These are phyloP conservation scores for Colletotrichum cereale DNA, from an alignment of 2,329 filamentous ascomycete species.

Conservation along the genomic window DNA sequence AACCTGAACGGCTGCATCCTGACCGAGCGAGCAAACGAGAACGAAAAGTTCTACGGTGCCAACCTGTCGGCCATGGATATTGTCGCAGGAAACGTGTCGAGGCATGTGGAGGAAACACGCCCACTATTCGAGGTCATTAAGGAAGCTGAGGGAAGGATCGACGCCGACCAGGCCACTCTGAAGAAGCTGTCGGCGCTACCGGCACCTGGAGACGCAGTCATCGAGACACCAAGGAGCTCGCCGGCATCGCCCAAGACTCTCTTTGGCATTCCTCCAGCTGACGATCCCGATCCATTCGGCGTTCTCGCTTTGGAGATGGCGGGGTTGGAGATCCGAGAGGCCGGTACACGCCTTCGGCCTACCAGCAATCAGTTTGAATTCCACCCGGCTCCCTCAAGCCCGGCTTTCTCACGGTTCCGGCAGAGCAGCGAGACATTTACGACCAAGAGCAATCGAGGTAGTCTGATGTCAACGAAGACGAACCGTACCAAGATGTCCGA, in stretches of 20 bases:
- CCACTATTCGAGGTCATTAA: conserved; percentile 86
- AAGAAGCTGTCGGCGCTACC: conserved; percentile 73
- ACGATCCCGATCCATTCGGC: conserved; percentile 93
- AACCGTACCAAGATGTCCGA: conserved; percentile 79
- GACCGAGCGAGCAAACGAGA: conserved; percentile 69
- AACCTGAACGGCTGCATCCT: conserved; percentile 69
- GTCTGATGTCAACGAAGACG: conserved; percentile 79
- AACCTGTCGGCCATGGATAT: conserved; percentile 67
- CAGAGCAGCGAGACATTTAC: conserved; percentile 77
- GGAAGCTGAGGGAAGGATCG: conserved; percentile 84
- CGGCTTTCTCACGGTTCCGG: conserved; percentile 70
- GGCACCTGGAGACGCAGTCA: conserved; percentile 79
- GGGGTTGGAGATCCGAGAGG: conserved; percentile 89
- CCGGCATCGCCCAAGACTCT: conserved; percentile 48
- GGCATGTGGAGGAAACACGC: conserved; percentile 65
- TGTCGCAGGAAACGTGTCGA: conserved; percentile 67
- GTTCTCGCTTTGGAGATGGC: conserved; percentile 91
- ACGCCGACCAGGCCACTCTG: conserved; percentile 78
- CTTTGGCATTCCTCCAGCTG: conserved; percentile 83
- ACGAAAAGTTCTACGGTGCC: conserved; percentile 68
- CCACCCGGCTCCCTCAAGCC: conserved; percentile 80
- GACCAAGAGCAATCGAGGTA: conserved; percentile 75
- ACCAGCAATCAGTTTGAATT: conserved; percentile 87
- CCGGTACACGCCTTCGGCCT: conserved; percentile 81
- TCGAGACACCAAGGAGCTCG: conserved; percentile 58